phyloP scores from a whole-genome alignment of 495 filamentous ascomycete species.

The Cercophora sp. region DNA sequence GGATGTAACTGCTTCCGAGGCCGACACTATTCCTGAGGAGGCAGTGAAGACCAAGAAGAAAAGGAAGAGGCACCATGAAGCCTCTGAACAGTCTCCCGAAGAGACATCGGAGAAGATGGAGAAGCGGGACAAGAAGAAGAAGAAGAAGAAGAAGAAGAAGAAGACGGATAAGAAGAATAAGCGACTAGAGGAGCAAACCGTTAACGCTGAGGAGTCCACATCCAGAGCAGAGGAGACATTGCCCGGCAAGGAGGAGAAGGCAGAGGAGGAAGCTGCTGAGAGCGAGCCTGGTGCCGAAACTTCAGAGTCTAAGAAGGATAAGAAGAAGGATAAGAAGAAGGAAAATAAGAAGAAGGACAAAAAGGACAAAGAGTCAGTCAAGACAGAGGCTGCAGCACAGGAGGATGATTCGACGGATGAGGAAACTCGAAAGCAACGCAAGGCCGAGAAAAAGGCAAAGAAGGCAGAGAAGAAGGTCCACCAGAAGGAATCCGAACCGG shows the following conservation, averaged over 20 bases:
- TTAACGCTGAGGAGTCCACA: neutral
- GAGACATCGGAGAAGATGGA: neutral
- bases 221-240: neutral
- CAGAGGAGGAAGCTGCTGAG: neutral
- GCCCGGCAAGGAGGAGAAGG: neutral
- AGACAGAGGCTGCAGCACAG: conserved; percentile 3
- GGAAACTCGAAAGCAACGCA: conserved; percentile 10
- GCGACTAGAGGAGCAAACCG: neutral
- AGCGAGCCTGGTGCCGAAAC: too few species aligned
- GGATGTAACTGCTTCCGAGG: neutral
- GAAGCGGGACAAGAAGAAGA: neutral
- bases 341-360: conserved; percentile 20
- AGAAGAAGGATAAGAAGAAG: conserved; percentile 18
- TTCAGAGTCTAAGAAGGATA: conserved; percentile 22
- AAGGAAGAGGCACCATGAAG: neutral
- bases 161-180: neutral
- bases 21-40: neutral
- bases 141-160: conserved; percentile 16
- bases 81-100: neutral
- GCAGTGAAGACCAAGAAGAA: neutral
- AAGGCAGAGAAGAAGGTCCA: conserved; percentile 6
- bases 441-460: conserved; percentile 7
- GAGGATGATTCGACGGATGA: neutral
- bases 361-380: conserved; percentile 17
- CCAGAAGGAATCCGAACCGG: neutral